Evolutionary conservation across 371 early-diverging fungal genomes (phyloP).

Genomic region (Rhizopus microsporus): DNA sequence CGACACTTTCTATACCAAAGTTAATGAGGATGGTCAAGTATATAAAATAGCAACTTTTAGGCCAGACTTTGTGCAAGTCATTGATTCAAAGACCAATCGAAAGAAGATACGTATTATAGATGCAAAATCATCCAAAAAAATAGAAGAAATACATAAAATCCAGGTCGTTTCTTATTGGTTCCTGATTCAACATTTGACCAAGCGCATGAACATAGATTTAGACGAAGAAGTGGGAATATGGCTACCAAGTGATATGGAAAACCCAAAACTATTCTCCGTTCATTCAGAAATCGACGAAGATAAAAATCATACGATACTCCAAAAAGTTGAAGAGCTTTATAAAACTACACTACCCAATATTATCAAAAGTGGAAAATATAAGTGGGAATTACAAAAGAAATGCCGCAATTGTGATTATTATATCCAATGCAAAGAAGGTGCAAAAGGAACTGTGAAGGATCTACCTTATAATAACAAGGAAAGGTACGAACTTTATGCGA

Average conservation of each 20-base stretch:
- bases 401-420: slow-evolving; percentile 44
- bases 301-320: too few relatives aligned
- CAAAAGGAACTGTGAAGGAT: slow-evolving; percentile 32
- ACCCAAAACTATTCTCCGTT: slow-evolving; percentile 43
- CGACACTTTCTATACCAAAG: slow-evolving; percentile 33
- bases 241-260: slow-evolving; percentile 31
- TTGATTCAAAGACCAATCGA: too few relatives aligned
- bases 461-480: slow-evolving; percentile 35
- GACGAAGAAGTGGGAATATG: slow-evolving; percentile 48
- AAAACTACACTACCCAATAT: slow-evolving; percentile 35
- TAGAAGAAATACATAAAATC: slow-evolving; percentile 51
- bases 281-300: too few relatives aligned
- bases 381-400: slow-evolving; percentile 47
- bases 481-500: slow-evolving; percentile 17
- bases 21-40: slow-evolving; percentile 26
- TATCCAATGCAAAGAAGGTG: slow-evolving; percentile 37
- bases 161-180: slow-evolving; percentile 57
- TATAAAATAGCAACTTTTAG: slow-evolving; percentile 41
- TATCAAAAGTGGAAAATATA: slow-evolving; percentile 24
- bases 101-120: slow-evolving; percentile 49
- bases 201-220: slow-evolving; percentile 29
- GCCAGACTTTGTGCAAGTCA: slow-evolving; percentile 47
- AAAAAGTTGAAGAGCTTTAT: slow-evolving; percentile 44
- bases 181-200: slow-evolving; percentile 41
- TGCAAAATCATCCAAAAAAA: slow-evolving; percentile 48